A percentile compares a stretch with the other conserved stretches of the same genome.
Conservation (phyloP, 768 basidiomycete genomes). For the Chalciporus pseudorubinellus region DNA sequence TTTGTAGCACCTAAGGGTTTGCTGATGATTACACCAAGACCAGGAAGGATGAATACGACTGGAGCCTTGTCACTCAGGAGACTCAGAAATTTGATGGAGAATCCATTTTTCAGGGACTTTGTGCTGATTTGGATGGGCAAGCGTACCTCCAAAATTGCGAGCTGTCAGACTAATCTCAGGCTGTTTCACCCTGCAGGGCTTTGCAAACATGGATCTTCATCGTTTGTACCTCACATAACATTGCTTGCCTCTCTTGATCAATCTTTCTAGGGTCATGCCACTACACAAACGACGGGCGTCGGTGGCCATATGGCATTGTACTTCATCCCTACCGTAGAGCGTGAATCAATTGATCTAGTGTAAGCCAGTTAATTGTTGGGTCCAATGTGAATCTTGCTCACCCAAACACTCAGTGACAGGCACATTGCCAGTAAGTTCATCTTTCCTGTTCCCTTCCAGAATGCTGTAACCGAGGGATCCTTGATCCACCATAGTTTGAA, state of each 20-base stretch:
- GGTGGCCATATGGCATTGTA: constrained; percentile 67
- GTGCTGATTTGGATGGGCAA: too few relatives aligned
- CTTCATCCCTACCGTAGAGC: constrained; percentile 93
- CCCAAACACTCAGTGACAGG: constrained; percentile 53
- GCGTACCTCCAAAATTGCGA: too few relatives aligned
- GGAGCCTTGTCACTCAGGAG: too few relatives aligned
- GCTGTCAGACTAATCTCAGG: too few relatives aligned
- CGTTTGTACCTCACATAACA: constrained; percentile 37
- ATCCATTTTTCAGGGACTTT: too few relatives aligned
- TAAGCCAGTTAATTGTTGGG: constrained; percentile 33
- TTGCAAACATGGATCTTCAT: constrained; percentile 79
- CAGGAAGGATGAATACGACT: too few relatives aligned
- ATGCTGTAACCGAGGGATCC: not conserved
- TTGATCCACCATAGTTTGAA: constrained; percentile 62
- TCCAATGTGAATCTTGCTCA: too few relatives aligned
- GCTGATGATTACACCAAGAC: too few relatives aligned
- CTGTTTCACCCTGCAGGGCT: constrained; percentile 34
- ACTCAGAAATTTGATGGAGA: too few relatives aligned
- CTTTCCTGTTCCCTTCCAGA: not conserved
- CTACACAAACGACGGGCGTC: constrained; percentile 84
- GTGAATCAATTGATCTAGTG: constrained; percentile 88
- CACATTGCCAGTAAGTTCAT: constrained; percentile 65
- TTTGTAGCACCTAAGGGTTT: too few relatives aligned
- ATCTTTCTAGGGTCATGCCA: constrained; percentile 69
- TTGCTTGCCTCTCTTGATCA: not conserved